These are phyloP conservation scores for Stephanodiscus minutulus DNA, from an alignment of 108 stramenopile genomes.

Conservation along the genomic window DNA sequence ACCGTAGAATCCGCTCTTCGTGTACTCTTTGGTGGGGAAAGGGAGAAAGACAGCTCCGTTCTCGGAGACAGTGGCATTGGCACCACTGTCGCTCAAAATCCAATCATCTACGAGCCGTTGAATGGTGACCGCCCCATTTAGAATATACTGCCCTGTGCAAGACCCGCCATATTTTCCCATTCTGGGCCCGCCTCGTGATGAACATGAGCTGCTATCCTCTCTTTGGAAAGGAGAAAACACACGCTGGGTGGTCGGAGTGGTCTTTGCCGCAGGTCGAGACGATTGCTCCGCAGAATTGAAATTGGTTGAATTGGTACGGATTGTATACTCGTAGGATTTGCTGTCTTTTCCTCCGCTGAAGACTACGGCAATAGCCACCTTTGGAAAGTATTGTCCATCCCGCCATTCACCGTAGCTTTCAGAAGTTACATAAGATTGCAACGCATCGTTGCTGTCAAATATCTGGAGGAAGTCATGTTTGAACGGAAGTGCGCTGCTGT, in stretches of 20 bases:
- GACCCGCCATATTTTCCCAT: slow-evolving; percentile 46
- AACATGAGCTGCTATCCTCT: slow-evolving; percentile 53
- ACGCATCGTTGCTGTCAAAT: slow-evolving; percentile 54
- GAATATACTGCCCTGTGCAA: slow-evolving; percentile 77
- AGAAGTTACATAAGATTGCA: slow-evolving; percentile 61
- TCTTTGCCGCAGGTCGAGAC: slow-evolving; percentile 51
- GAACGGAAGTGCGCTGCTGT: slow-evolving; percentile 50
- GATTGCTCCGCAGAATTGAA: slow-evolving; percentile 62
- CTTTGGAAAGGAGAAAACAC: slow-evolving; percentile 56
- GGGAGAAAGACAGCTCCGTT: slow-evolving; percentile 63
- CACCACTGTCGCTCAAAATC: slow-evolving; percentile 61
- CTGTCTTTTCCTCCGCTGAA: slow-evolving; percentile 51
- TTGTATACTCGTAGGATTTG: slow-evolving; percentile 58
- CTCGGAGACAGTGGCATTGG: slow-evolving; percentile 25
- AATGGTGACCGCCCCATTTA: slow-evolving; percentile 73
- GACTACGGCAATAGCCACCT: slow-evolving; percentile 67
- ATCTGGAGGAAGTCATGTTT: slow-evolving; percentile 63
- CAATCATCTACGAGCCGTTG: slow-evolving; percentile 79
- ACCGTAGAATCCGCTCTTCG: slow-evolving; percentile 62
- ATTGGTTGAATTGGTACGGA: slow-evolving; percentile 77
- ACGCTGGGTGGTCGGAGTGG: slow-evolving; percentile 59
- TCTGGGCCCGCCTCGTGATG: slow-evolving; percentile 45
- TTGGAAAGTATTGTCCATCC: slow-evolving; percentile 45
- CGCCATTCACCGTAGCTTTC: slow-evolving; percentile 52
- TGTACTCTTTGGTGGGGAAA: slow-evolving; percentile 67